phyloP scores from a whole-genome alignment of 306 rosid genomes.

The Corylus americana region DNA sequence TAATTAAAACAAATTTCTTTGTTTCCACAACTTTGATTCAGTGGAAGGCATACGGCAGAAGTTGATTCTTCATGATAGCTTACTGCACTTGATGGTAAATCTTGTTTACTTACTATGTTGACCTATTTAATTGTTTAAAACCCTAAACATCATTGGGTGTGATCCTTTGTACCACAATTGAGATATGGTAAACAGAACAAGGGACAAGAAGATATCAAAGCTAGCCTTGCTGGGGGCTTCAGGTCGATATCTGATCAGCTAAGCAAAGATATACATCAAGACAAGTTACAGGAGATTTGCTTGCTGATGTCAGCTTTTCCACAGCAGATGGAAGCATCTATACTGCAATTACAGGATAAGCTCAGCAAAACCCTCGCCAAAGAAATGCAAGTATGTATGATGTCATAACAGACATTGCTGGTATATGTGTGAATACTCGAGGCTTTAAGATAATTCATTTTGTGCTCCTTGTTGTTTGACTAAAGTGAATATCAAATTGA shows the following conservation, averaged over 20 bases:
- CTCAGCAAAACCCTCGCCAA: conserved; percentile 45
- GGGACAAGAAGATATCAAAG: conserved; percentile 77
- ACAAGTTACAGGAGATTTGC: conserved; percentile 65
- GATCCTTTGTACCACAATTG: conserved; percentile 29
- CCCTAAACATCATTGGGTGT: conserved; percentile 23
- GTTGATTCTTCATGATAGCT: conserved; percentile 63
- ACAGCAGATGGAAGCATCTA: conserved; percentile 59
- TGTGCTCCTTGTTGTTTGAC: conserved; percentile 1
- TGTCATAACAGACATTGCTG: conserved; percentile 22
- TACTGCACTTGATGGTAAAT: conserved; percentile 71
- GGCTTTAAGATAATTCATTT: conserved; percentile 9
- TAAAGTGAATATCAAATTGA: neutral
- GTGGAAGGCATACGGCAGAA: conserved; percentile 76
- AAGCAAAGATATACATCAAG: conserved; percentile 44
- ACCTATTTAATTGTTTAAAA: conserved; percentile 26
- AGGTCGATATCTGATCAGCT: conserved; percentile 61
- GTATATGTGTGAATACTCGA: conserved; percentile 17
- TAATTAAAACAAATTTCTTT: conserved; percentile 7
- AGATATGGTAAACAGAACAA: conserved; percentile 53
- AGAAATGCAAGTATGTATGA: conserved; percentile 69
- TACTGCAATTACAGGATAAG: conserved; percentile 54
- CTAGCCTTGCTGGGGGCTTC: conserved; percentile 65
- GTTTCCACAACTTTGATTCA: conserved; percentile 39
- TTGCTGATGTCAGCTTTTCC: conserved; percentile 64
- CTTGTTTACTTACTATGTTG: conserved; percentile 23